A percentile compares a stretch with the other conserved stretches of the same genome.
Conservation (phyloP, 2,329 filamentous ascomycete genomes). For the Trichoderma hamatum region DNA sequence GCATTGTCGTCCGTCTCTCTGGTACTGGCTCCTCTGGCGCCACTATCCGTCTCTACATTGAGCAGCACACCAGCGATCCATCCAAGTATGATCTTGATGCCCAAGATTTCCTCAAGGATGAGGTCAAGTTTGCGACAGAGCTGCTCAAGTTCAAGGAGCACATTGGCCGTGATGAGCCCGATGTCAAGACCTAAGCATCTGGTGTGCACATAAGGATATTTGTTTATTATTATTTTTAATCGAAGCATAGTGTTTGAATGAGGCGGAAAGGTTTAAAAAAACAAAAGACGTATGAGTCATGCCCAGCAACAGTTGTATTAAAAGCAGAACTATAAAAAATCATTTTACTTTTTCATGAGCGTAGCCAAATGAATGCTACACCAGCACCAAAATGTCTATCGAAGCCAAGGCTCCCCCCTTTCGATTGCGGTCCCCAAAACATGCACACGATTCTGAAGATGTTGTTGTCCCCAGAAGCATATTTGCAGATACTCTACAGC, state of each 20-base stretch:
- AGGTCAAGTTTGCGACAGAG: constrained; percentile 81
- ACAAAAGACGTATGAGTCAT: constrained; percentile 11
- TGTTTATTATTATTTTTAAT: constrained; percentile 2
- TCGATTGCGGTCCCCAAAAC: constrained; percentile 69
- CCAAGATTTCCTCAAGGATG: constrained; percentile 90
- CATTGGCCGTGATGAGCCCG: constrained; percentile 87
- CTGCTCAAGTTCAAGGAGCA: constrained; percentile 93
- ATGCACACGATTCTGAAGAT: constrained; percentile 88
- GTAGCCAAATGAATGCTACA: not conserved
- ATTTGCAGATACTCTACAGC: constrained; percentile 72
- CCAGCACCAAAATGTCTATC: not conserved
- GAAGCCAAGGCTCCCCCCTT: constrained; percentile 53
- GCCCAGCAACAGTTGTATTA: constrained; percentile 16
- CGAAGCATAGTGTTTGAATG: constrained; percentile 7
- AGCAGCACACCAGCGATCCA: constrained; percentile 87
- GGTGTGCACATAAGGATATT: not conserved
- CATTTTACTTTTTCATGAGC: too few relatives aligned
- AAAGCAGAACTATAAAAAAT: constrained; percentile 12
- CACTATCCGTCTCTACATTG: constrained; percentile 94
- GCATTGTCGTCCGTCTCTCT: constrained; percentile 91
- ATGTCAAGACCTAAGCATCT: constrained; percentile 81
- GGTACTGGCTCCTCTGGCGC: constrained; percentile 94
- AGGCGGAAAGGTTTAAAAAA: not conserved
- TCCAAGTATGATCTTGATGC: constrained; percentile 79
- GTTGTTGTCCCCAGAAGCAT: constrained; percentile 56